Percentiles rank a stretch among this genome's conserved stretches.
Conservation (phyloP, 148 eudicot genomes). For the Persicaria tinctoria region DNA sequence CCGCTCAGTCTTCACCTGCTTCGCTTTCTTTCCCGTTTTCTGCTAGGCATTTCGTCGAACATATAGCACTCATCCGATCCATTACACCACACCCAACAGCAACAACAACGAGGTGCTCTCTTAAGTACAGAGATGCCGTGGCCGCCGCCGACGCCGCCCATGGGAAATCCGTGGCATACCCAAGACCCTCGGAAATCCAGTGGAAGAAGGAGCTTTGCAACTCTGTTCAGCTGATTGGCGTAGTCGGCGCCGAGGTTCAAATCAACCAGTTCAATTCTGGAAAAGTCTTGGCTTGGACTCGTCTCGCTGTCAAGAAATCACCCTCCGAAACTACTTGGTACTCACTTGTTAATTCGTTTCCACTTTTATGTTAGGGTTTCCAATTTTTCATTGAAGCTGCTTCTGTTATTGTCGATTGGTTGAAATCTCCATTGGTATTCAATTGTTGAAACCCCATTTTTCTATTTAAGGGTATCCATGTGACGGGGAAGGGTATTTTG, state of each 20-base stretch:
- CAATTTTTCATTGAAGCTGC: too few species aligned
- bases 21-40: constrained; percentile 17
- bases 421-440: too few species aligned
- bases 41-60: constrained; percentile 25
- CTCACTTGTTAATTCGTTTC: not conserved
- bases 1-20: not conserved
- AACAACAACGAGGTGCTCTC: constrained; percentile 23
- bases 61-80: constrained; percentile 24
- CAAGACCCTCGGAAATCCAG: constrained; percentile 53
- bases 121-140: constrained; percentile 23
- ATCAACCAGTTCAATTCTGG: constrained; percentile 53
- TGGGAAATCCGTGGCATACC: constrained; percentile 20
- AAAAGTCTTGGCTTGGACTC: constrained; percentile 60
- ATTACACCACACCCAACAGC: not conserved
- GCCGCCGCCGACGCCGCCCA: constrained; percentile 12
- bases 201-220: constrained; percentile 85
- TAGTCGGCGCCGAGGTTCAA: constrained; percentile 51
- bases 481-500: too few species aligned
- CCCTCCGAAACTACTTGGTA: constrained; percentile 58
- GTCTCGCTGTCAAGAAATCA: constrained; percentile 61
- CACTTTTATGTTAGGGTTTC: not conserved
- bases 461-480: too few species aligned
- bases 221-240: constrained; percentile 65
- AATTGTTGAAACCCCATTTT: too few species aligned
- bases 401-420: too few species aligned